These are phyloP conservation scores for Russula abietina DNA, from an alignment of 768 basidiomycete species.

Conservation along the genomic window DNA sequence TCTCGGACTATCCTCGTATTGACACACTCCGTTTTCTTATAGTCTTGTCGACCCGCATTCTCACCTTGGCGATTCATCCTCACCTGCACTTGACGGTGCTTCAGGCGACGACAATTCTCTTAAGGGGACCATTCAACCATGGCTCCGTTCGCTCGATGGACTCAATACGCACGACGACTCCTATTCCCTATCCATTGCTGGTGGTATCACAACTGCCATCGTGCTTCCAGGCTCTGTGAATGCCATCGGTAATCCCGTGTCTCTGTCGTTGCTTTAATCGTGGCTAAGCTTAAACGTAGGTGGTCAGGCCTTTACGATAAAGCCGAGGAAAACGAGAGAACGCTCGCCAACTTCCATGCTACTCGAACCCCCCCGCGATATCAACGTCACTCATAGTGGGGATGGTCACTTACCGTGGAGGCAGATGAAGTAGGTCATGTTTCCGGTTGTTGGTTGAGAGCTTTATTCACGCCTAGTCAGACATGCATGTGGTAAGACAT, in stretches of 20 bases:
- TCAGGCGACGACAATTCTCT: slow-evolving; percentile 41
- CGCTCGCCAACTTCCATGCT: slow-evolving; percentile 68
- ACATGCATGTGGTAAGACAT: slow-evolving; percentile 50
- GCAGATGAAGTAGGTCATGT: slow-evolving; percentile 62
- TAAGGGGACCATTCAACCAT: slow-evolving; percentile 48
- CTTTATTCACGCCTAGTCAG: slow-evolving; percentile 30
- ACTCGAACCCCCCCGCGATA: slow-evolving; percentile 64
- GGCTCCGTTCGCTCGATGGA: slow-evolving; percentile 71
- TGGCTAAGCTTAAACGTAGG: slow-evolving; percentile 34
- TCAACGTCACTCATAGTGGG: slow-evolving; percentile 46
- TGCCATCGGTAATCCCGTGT: slow-evolving; percentile 11
- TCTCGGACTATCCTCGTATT: background rate
- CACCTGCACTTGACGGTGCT: slow-evolving; percentile 30
- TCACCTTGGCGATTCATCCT: slow-evolving; percentile 38
- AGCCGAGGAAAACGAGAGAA: slow-evolving; percentile 66
- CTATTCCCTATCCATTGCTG: slow-evolving; percentile 62
- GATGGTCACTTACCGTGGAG: slow-evolving; percentile 52
- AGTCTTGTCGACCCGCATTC: slow-evolving; percentile 45
- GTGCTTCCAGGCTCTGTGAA: slow-evolving; percentile 67
- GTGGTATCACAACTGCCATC: slow-evolving; percentile 74
- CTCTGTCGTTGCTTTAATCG: background rate
- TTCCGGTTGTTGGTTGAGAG: background rate
- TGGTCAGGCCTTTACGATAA: slow-evolving; percentile 73
- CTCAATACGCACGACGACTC: slow-evolving; percentile 78
- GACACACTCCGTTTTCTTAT: background rate